phyloP scores from a whole-genome alignment of 2,329 filamentous ascomycete genomes.

The Raffaelea deltoideospora region DNA sequence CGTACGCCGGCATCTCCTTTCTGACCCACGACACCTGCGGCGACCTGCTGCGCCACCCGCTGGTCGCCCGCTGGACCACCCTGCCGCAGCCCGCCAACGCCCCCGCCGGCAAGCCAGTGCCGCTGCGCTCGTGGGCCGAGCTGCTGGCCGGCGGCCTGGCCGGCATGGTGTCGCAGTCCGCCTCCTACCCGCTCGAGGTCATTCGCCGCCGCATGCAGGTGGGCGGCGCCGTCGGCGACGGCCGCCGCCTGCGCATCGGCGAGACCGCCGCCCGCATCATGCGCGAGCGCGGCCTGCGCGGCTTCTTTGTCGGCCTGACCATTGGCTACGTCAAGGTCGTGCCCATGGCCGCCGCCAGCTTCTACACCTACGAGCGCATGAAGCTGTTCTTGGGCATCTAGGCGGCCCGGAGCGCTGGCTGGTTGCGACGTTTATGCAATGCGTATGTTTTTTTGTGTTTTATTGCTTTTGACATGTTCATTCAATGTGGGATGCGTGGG shows the following conservation, averaged over 20 bases:
- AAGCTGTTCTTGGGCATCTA: slow-evolving; percentile 53
- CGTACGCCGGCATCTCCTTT: slow-evolving; percentile 92
- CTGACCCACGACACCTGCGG: slow-evolving; percentile 84
- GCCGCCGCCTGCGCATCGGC: slow-evolving; percentile 57
- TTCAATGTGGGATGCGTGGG: too few relatives aligned
- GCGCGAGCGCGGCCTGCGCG: slow-evolving; percentile 57
- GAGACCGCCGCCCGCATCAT: slow-evolving; percentile 69
- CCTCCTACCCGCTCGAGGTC: slow-evolving; percentile 87
- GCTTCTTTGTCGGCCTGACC: slow-evolving; percentile 84
- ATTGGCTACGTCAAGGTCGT: slow-evolving; percentile 94
- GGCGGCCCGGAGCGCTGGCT: too few relatives aligned
- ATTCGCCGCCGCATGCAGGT: slow-evolving; percentile 92
- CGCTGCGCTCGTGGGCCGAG: slow-evolving; percentile 75
- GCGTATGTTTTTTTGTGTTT: too few relatives aligned
- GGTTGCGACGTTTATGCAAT: too few relatives aligned
- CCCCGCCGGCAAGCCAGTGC: slow-evolving; percentile 47
- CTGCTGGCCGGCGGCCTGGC: slow-evolving; percentile 72
- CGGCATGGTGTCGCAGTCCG: slow-evolving; percentile 78
- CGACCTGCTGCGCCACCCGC: slow-evolving; percentile 61
- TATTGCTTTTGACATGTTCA: too few relatives aligned
- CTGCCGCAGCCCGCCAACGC: slow-evolving; percentile 41
- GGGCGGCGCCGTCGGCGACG: slow-evolving; percentile 83
- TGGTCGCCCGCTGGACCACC: slow-evolving; percentile 58
- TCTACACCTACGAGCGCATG: slow-evolving; percentile 50
- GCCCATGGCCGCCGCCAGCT: slow-evolving; percentile 64